These are phyloP conservation scores for Chaetomiaceae sp. DNA, from an alignment of 2,329 filamentous ascomycete species.

Conservation along the genomic window DNA sequence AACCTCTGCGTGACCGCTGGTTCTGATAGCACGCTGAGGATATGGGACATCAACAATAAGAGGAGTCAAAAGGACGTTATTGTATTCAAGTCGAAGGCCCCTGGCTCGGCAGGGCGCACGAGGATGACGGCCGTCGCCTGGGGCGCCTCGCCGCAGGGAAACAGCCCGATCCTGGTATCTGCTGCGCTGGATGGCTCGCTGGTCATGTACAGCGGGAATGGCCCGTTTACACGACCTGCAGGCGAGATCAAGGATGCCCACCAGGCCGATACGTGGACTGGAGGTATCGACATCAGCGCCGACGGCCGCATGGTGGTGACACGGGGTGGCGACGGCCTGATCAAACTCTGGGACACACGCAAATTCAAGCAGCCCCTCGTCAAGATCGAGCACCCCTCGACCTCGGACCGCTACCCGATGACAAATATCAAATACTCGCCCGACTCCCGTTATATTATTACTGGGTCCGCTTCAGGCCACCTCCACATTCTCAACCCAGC, in stretches of 20 bases:
- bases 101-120: slow-evolving; percentile 81
- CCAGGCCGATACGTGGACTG: slow-evolving; percentile 78
- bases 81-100: slow-evolving; percentile 89
- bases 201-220: slow-evolving; percentile 87
- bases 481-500: slow-evolving; percentile 92
- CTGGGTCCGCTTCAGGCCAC: slow-evolving; percentile 78
- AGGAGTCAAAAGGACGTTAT: slow-evolving; percentile 88
- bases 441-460: slow-evolving; percentile 76
- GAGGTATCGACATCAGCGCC: slow-evolving; percentile 82
- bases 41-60: slow-evolving; percentile 94
- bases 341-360: slow-evolving; percentile 95
- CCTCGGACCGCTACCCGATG: slow-evolving; percentile 75
- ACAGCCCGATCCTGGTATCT: slow-evolving; percentile 71
- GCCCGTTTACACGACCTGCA: slow-evolving; percentile 74
- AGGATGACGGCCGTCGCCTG: slow-evolving; percentile 92
- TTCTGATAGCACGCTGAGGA: slow-evolving; percentile 89
- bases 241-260: slow-evolving; percentile 85
- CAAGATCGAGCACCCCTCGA: slow-evolving; percentile 72
- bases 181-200: slow-evolving; percentile 85
- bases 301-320: slow-evolving; percentile 90
- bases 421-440: slow-evolving; percentile 89
- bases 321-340: slow-evolving; percentile 81
- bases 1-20: slow-evolving; percentile 86
- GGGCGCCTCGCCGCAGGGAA: slow-evolving; percentile 72
- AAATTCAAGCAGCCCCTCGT: slow-evolving; percentile 91